Base-by-base conservation (phyloP, 371 early-diverging fungal species). In the Apophysomyces trapeziformis region DNA sequence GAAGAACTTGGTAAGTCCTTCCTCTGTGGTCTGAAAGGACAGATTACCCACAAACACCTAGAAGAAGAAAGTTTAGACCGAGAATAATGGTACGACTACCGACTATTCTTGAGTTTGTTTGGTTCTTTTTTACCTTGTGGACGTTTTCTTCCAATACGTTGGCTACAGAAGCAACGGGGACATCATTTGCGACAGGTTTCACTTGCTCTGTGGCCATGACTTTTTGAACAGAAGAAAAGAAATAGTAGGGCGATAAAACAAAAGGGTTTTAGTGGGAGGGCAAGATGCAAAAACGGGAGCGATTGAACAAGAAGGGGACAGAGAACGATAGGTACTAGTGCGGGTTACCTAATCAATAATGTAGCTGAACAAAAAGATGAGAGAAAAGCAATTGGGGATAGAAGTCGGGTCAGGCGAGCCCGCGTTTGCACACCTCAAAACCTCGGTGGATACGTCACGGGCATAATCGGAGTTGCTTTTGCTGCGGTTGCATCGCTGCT, bases 11-110 rank as follows among this genome's bases (percentile, higher is more conserved):
- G 78, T 77, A 47, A 98, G 85, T 73, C 90, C 86, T 57, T 84
- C 90, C 74, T 93, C 89, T 35, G 87, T 92, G 65, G 91, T 92
- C 71, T 83, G 73, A 83, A 92, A 95, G 38, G 95, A 76, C 65
- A 97, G 83, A 85, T 97, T 97, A 60, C 98, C 96, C 46, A 95
- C 93, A 85, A 95, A 97, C 56, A 95, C 92, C 86, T 96, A 47
- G 41, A 12, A 26, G 18, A 11, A 45, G n/a, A 41, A 26, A 26
- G 32, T 26, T 26, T 26, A 26, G 32, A 2, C 32, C 32, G 32
- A 37, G 62, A 46, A 56, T n/a, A 11, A 14, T 32, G 8, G 7
- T 9, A n/a, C 8, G 7, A 50, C 47, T 21, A 61, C 14, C 7
- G 21, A 16, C 18, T 46, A 7, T 38, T 16, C 0, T 7, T 36